Evolutionary conservation across 2,329 filamentous ascomycete species (phyloP), one percentile per base, ranked within the genome.

Genomic region (Fusarium chaquense): DNA sequence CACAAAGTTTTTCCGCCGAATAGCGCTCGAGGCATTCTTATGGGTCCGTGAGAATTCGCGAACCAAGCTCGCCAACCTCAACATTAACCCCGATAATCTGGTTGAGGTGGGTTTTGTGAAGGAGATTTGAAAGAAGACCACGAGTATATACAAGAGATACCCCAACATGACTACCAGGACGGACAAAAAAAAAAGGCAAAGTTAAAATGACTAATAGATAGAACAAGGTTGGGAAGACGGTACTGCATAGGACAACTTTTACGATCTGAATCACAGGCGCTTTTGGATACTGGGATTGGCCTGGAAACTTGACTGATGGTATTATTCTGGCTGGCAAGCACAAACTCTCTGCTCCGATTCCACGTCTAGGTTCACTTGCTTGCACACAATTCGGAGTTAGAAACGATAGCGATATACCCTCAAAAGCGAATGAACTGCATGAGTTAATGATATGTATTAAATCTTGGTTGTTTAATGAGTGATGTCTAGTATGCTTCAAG

Each of bases 51-150:
- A 92, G 40, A 91, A 91, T 69, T 88, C 87, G 15, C 80, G 89
- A 53, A 85, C 86, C 3, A 92, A 91, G 81, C 86, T 91, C 78
- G 87, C 89, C 16, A 89, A 89, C 70, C 77, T 91, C 61, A 71
- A 77, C 41, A 76, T 77, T 38, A 75, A 77, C 52, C 75, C 86
- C 62, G 89, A 91, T 62, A 83, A 85, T 50, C 76, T 91, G 49
- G 85, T 92, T 20, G 90, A 91, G 78, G 88, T 92, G 20, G 90
- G 90, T 0, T 92, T 91, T 75, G 84, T 91, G 2, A 91, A 90
- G 78, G 87, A 91, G 66, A 87, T 91, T 56, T 89, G 71, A 71
- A 53, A 28, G 41, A 51, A 6, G 24, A 55, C 33, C 28, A 51
- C 52, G 46, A 33, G 58, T 53, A 28, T 50, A 54, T 35, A 47